Base-by-base conservation (phyloP, 2,329 filamentous ascomycete genomes). In the Calonectria honghensis region DNA sequence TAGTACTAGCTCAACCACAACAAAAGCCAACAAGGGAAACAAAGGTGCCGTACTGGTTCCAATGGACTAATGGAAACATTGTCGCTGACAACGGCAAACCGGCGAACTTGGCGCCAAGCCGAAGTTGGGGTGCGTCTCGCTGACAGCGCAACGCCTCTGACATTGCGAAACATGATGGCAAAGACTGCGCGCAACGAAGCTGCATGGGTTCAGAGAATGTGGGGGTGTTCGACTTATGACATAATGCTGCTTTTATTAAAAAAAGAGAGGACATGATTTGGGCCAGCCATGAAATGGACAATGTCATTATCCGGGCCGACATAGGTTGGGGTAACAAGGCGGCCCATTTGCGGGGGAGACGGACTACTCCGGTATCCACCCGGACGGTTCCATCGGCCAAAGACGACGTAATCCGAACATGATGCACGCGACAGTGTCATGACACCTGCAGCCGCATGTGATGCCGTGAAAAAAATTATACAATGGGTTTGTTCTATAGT, bases 21-120 rank as follows among this genome's bases (percentile, higher is more conserved):
- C 11, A 32, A 32, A 51, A 41, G 16, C 10, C 7, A 27, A 11
- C 6, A 6, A 48, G 20, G 18, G 16, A 39, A 0, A 0, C 1
- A 0, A 6, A 59, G 1, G 24, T 1, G 6, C 35, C 39, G 31
- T 20, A 77, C 77, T 9, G 77, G 77, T 16, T 81, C 78, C 5
- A 81, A 52, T 4, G 79, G 79, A 16, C 79, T 81, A 35, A 80
- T 32, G 1, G 77, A 70, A 11, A 79, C 72, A 54, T 71, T 57
- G 31, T 70, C 54, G 29, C 52, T 45, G 41, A 61, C 31, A 61
- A 61, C 67, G 18, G 67, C 54, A n/a, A 63, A 51, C 3, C 52
- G 29, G 18, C 67, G 67, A 27, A 50, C 31, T n/a, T 70, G 67
- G n/a, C 24, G 41, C 29, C 54, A 35, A 32, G 50, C 20, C 45